Percentiles rank a stretch among this genome's conserved stretches.
Evolutionary conservation across 1,139 yeast species (phyloP).

Genomic region (Pichia sp.): DNA sequence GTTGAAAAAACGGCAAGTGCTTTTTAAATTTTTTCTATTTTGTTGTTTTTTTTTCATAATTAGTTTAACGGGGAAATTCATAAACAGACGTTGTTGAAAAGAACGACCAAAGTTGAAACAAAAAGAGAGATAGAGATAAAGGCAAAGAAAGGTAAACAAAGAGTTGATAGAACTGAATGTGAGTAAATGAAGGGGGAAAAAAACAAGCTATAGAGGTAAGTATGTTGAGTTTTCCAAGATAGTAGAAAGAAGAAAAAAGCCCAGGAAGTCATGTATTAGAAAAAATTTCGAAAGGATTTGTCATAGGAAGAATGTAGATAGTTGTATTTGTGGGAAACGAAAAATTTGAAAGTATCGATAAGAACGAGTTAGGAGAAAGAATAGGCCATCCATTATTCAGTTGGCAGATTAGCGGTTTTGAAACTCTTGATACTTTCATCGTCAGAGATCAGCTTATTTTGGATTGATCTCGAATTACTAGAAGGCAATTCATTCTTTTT

Average conservation of each 20-base stretch:
- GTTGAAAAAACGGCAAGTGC: neutral
- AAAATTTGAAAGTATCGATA: neutral
- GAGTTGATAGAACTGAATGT: neutral
- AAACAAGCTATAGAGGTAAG: neutral
- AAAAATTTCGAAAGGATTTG: neutral
- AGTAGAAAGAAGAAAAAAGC: neutral
- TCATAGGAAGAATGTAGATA: neutral
- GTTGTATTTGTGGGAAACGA: neutral
- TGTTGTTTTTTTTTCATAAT: neutral
- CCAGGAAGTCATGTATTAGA: neutral
- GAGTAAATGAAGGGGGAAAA: neutral
- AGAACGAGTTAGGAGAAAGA: neutral
- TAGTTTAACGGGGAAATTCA: neutral
- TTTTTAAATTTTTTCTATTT: neutral
- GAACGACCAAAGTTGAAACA: neutral
- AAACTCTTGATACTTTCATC: conserved; percentile 13
- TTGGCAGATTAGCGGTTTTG: conserved; percentile 7
- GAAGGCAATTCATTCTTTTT: conserved; percentile 10
- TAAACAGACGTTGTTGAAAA: neutral
- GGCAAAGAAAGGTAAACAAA: neutral
- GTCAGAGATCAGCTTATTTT: conserved; percentile 6
- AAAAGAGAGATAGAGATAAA: neutral
- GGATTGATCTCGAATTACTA: conserved; percentile 5
- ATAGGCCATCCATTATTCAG: conserved; percentile 4
- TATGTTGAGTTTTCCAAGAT: neutral